phyloP scores from a whole-genome alignment of 208 protist genomes.

The Leishmania aethiopica region DNA sequence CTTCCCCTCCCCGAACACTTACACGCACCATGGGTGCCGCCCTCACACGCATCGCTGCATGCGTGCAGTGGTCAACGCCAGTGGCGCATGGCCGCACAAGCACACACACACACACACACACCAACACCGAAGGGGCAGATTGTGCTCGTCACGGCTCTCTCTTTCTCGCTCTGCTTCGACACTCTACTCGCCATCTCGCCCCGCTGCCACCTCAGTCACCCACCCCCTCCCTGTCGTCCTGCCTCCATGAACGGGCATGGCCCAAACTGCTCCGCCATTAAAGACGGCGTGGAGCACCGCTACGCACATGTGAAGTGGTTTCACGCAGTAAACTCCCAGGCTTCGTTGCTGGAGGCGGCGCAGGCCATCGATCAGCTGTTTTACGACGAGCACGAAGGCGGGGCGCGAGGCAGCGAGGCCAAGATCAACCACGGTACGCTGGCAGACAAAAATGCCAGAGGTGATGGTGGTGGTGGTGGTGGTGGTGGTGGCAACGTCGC shows the following conservation, averaged over 20 bases:
- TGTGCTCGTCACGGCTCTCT: neutral
- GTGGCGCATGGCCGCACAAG: neutral
- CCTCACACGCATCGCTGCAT: neutral
- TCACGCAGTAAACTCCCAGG: conserved; percentile 41
- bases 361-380: neutral
- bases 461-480: neutral
- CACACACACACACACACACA: neutral
- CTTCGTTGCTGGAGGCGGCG: conserved; percentile 4
- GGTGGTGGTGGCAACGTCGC: neutral
- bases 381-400: neutral
- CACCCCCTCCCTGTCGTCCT: neutral
- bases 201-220: neutral
- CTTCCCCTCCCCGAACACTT: neutral
- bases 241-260: neutral
- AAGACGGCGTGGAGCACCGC: neutral
- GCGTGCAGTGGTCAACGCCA: neutral
- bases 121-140: neutral
- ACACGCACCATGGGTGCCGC: neutral
- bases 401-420: neutral
- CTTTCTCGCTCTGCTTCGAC: neutral
- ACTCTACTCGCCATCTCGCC: neutral
- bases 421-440: neutral
- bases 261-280: neutral
- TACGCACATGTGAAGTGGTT: conserved; percentile 27
- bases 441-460: neutral